Percentiles rank a stretch among this genome's conserved stretches.
phyloP scores from a whole-genome alignment of 768 basidiomycete genomes.

The Clavulina sp. region DNA sequence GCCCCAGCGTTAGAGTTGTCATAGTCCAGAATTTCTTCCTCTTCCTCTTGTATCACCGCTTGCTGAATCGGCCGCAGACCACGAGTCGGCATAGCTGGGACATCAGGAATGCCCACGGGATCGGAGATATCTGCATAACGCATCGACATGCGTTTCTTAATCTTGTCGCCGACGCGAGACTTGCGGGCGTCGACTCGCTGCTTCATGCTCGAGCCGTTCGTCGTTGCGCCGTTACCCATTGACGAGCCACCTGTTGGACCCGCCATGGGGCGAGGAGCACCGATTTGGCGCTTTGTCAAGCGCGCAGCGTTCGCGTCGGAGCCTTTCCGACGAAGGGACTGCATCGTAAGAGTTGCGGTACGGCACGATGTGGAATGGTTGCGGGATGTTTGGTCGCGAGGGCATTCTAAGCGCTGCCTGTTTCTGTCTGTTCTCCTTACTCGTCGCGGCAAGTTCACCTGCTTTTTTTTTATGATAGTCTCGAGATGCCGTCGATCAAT shows the following conservation, averaged over 20 bases:
- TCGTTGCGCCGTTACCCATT: too few species aligned
- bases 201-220: too few species aligned
- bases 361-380: too few species aligned
- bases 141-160: slow-evolving; percentile 92
- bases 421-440: too few species aligned
- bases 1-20: too few species aligned
- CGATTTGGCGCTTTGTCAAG: background rate
- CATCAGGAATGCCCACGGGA: slow-evolving; percentile 39
- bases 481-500: too few species aligned
- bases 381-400: too few species aligned
- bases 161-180: slow-evolving; percentile 60
- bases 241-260: background rate
- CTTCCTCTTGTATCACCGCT: slow-evolving; percentile 28
- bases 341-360: too few species aligned
- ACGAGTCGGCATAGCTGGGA: slow-evolving; percentile 35
- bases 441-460: too few species aligned
- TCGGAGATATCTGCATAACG: slow-evolving; percentile 72
- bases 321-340: background rate
- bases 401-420: too few species aligned
- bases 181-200: slow-evolving; percentile 26
- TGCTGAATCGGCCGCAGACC: slow-evolving; percentile 14
- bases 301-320: background rate
- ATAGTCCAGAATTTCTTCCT: slow-evolving; percentile 25
- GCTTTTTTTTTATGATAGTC: too few species aligned
- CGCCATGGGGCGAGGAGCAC: background rate